Base-by-base conservation (phyloP, 768 basidiomycete species). In the Pleurotus platypus region DNA sequence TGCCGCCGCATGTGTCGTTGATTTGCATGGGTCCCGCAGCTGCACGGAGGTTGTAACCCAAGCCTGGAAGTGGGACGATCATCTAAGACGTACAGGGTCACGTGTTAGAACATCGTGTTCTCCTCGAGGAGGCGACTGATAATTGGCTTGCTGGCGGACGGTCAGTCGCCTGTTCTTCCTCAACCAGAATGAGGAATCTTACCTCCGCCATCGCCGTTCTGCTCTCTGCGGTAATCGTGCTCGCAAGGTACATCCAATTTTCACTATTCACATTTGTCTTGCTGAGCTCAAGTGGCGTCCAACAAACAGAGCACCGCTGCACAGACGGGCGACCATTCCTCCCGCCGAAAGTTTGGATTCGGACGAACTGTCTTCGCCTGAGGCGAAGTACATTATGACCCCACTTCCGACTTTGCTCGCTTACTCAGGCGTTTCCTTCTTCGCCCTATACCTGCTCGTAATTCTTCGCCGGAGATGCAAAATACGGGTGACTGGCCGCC, bases 131-230 rank as follows among this genome's bases (percentile, higher is more conserved):
- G 51, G 22, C n/a, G 37, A 39, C 18, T 40, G 38, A 40, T 39
- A 54, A 16, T 53, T 37, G 40, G 50, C 20, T 24, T 40, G 39
- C 51, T 54, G 51, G 51, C 39, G 51, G 51, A 50, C 37, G 51
- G 22, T 54, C 39, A 40, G 22, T 50, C 18, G 49, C 27, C 49
- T 39, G n/a, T 54, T 54, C 51, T 54, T 54, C 42, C 51, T 42
- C 39, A 18, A 43, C 51, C 51, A 54, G 51, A 54, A 54, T 54
- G 51, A 54, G 51, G 51, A 27, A 39, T 39, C 12, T 54, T 39
- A 54, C 51, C 51, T 54, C 51, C 51, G 51, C 51, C 51, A 54
- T 54, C 39, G 51, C 27, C 51, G 37, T 54, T 30, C 51, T 54
- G 22, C 51, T 54, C 51, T 54, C 51, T 42, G 51, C 51, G 22